Base-by-base conservation (phyloP, 768 basidiomycete genomes). In the Rhodotorula taiwanensis region DNA sequence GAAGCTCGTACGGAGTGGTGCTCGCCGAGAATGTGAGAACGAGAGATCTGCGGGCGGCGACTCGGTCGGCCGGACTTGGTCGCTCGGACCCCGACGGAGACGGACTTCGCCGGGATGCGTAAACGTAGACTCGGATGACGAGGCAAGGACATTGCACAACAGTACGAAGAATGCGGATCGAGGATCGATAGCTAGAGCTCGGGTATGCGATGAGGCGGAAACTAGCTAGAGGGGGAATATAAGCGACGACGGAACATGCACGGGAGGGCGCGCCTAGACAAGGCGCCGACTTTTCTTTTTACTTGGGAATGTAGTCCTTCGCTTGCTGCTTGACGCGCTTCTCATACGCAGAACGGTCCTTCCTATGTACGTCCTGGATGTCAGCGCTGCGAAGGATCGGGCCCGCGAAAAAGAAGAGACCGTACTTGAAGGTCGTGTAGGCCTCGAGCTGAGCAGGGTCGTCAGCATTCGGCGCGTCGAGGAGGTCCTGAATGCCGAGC, bases 391-490 rank as follows among this genome's bases (percentile, higher is more conserved):
- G 36, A n/a, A 45, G 10, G 58, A 34, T 79, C n/a, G n/a, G n/a
- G n/a, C n/a, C n/a, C n/a, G n/a, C n/a, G 90, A 72, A 71, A 94
- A 47, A 25, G 21, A 11, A 25, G 25, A 11, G 28, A 48, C 47
- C n/a, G 47, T 7, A 44, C 93, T 94, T 95, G 82, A 92, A 98
- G 86, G 95, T 88, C 36, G 90, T 93, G 77, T 98, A 98, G 16
- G 95, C 95, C 71, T 98, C 94, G 58, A 92, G 91, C 75, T 99
- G 95, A 1, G 95, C 95, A 11, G 95, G 95, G 78, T 99, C 95
- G 62, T 87, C 88, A 45, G 93, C 88, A 73, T 99, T 99, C 14
- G 95, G 94, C 69, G 94, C 88, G 73, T 94, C 86, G 62, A 99
- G 79, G 5, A 99, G 80, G 72, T 98, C 95, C 76, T 99, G 95